Evolutionary conservation across 2,329 filamentous ascomycete genomes (phyloP), one percentile per base, ranked within the genome.

Genomic region (Clarireedia paspali): DNA sequence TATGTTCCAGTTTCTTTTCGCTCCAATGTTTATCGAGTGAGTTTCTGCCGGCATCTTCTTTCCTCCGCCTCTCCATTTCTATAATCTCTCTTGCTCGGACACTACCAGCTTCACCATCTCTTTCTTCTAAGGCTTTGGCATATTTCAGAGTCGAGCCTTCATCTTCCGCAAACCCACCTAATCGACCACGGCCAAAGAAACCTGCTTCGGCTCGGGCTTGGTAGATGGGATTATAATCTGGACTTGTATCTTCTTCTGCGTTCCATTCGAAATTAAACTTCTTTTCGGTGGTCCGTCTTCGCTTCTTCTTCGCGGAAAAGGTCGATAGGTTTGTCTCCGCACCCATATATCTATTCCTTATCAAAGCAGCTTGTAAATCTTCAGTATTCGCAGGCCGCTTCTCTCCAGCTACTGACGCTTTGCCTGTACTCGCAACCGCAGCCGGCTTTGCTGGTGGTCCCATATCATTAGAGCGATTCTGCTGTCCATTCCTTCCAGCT

Each of bases 261-360:
- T 96, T 95, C 94, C 94, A 99, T 66, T 95, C 94, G 66, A 99
- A 99, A 67, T 96, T 99, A 76, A 99, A 99, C 70, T 99, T 97
- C 73, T 91, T 90, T 68, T 96, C 92, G 1, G 89, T 94, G 1
- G 91, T 95, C 59, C 92, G 81, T 74, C 89, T 88, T 56, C 92
- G 82, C 77, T 97, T 97, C 80, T 97, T 99, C 75, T 94, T 89
- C 1, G 91, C 91, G 0, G 91, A 95, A 68, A 97, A 96, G 39
- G 82, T 95, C 4, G 88, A 91, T 61, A 86, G 82, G 62, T 94
- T 95, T 52, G 88, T 83, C 61, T 96, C 89, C 1, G 89, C 87
- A 3, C 94, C 94, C 80, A 97, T 91, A 68, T 99, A 99, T 59
- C 90, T 80, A 63, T 89, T 84, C 58, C 88, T 81, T 59, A 89